Evolutionary conservation across 2,329 filamentous ascomycete species (phyloP), one percentile per base, ranked within the genome.

Genomic region (Penicillium thymicola): DNA sequence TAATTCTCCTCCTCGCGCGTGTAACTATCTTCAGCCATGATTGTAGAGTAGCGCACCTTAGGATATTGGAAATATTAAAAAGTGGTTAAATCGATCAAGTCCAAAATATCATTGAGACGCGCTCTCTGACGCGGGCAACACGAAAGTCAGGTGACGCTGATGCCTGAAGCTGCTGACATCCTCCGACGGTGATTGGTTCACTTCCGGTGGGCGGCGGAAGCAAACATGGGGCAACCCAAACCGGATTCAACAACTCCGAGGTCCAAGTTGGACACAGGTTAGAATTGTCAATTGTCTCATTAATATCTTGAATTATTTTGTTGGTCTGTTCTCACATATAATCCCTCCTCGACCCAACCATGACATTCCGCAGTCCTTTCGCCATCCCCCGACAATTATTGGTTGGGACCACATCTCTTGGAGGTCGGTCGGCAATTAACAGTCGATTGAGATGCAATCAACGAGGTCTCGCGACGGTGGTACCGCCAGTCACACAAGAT

Each of bases 401-500:
- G 47, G 64, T 45, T 56, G 61, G 61, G 51, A 42, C 59, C 38
- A 42, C 53, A 43, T 55, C 57, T 48, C 59, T 63, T 27, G 57
- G 55, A 7, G 16, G 59, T 46, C 66, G 69, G 42, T 63, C 67
- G 25, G 55, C 61, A 32, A 53, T 61, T 58, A 62, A 60, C 51
- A 62, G 52, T 40, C 63, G 58, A 27, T 51, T 71, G 45, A 60
- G 58, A 50, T 66, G 57, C 40, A 62, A 64, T 44, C 71, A 67
- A 23, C 66, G 68, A 59, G 67, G 69, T 5, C 75, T 79, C 64
- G 88, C 87, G 30, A 88, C 85, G 14, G 79, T 82, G 18, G 85
- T 85, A 5, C 89, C 89, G 11, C 89, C 90, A 8, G 90, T 94
- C 23, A 92, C 89, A 0, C 90, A 95, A 73, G 82, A 91, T 81